Evolutionary conservation across 129 eudicot genomes (phyloP), one percentile per base, ranked within the genome.

Genomic region (Escallonia rubra): DNA sequence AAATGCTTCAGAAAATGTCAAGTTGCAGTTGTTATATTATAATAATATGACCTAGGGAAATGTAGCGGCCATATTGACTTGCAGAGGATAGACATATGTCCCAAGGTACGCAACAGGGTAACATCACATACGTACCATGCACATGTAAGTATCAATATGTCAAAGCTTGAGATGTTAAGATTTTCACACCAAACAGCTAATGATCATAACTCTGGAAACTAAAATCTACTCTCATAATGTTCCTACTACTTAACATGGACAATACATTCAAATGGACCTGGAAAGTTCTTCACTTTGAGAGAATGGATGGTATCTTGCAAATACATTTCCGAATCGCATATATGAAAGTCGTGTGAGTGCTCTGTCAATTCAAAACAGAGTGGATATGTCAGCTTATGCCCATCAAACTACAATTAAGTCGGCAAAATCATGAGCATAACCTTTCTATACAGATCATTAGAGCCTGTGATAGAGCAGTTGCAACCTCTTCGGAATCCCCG

Each of bases 401-500:
- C 54, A 4, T 4, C 8, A 12, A 68, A 14, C 7, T 4, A 12
- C 8, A 55, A 4, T 55, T 16, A 4, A 4, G 34, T 23, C 15
- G 1, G 15, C 4, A 63, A 41, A 70, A 57, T 59, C 60, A 65
- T 57, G 70, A 44, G 48, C 52, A 63, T 46, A 73, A 93, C 99
- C 99, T 93, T 82, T 93, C 99, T 40, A 93, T 72, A 75, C 95
- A 81, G 68, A 89, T 93, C 83, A 87, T 76, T 64, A 93, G 70
- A 52, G 99, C 99, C 85, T 89, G 99, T 41, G 96, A 93, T 44
- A 93, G 74, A 67, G 99, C 95, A 76, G 86, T 78, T 13, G 99
- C 87, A 77, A 93, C 92, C 78, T 93, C 99, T 81, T 93, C 99
- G 8, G 99, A 93, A 74, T 93, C 99, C 65, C 99, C 95, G 50